Conservation (phyloP, 768 basidiomycete genomes). For the Rhizopogon vinicolor region DNA sequence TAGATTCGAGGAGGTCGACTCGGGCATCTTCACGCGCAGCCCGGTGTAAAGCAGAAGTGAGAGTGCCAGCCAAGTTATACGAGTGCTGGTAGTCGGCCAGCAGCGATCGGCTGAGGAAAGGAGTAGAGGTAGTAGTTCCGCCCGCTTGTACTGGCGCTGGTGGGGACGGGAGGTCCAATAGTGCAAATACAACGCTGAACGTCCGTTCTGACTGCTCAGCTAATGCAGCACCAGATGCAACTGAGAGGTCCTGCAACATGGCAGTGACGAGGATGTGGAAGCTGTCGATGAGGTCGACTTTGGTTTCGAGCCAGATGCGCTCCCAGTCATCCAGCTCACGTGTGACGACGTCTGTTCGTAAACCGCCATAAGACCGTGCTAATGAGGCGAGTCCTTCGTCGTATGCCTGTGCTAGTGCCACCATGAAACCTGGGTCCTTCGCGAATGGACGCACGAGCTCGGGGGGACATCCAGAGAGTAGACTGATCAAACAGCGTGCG, state of each 20-base stretch:
- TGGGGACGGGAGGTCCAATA: slow-evolving; percentile 44
- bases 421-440: slow-evolving; percentile 44
- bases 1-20: slow-evolving; percentile 50
- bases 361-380: slow-evolving; percentile 59
- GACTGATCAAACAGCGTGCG: slow-evolving; percentile 48
- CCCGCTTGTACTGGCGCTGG: slow-evolving; percentile 6
- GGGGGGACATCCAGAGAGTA: slow-evolving; percentile 49
- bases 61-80: slow-evolving; percentile 51
- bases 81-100: slow-evolving; percentile 69
- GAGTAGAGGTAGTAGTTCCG: slow-evolving; percentile 17
- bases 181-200: slow-evolving; percentile 54
- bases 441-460: slow-evolving; percentile 49
- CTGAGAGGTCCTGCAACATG: slow-evolving; percentile 44
- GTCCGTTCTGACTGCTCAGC: slow-evolving; percentile 46
- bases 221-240: slow-evolving; percentile 37
- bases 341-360: slow-evolving; percentile 22
- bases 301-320: slow-evolving; percentile 64
- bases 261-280: slow-evolving; percentile 57
- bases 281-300: slow-evolving; percentile 64
- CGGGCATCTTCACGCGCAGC: slow-evolving; percentile 53
- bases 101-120: slow-evolving; percentile 65
- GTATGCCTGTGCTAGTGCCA: slow-evolving; percentile 57
- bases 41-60: slow-evolving; percentile 40
- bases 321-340: slow-evolving; percentile 61
- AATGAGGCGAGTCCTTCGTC: slow-evolving; percentile 51